phyloP scores from a whole-genome alignment of 2,329 filamentous ascomycete species.

The Leptographium wingfieldii region DNA sequence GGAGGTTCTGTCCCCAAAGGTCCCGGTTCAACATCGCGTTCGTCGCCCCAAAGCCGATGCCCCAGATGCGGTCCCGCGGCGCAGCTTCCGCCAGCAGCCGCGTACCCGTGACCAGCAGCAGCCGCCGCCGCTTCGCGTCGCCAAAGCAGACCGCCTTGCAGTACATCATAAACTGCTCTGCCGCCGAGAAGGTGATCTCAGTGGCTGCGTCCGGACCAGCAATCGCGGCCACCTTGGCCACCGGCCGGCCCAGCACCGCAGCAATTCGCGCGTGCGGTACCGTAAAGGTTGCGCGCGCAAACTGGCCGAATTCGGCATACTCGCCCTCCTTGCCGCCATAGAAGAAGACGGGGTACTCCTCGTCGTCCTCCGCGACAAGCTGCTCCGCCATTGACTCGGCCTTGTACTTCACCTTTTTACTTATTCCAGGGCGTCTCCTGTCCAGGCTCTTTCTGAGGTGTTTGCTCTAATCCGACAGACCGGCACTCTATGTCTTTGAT shows the following conservation, averaged over 20 bases:
- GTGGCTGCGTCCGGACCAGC: not conserved
- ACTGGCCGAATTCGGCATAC: slow-evolving; percentile 24
- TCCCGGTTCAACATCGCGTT: slow-evolving; percentile 33
- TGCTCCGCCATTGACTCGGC: not conserved
- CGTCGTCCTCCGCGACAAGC: slow-evolving; percentile 1
- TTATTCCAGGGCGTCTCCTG: no score
- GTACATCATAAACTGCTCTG: slow-evolving; percentile 30
- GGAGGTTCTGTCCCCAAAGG: slow-evolving; percentile 50
- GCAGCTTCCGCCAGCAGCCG: slow-evolving; percentile 50
- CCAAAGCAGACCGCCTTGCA: slow-evolving; percentile 25
- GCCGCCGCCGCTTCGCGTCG: slow-evolving; percentile 27
- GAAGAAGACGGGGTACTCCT: slow-evolving; percentile 17
- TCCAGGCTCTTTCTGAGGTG: not conserved
- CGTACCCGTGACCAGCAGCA: slow-evolving; percentile 45
- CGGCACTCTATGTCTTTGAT: no score
- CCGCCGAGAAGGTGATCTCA: slow-evolving; percentile 20
- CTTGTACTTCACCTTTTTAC: no score
- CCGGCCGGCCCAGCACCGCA: slow-evolving; percentile 14
- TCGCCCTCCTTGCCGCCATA: slow-evolving; percentile 15
- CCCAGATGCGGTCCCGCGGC: slow-evolving; percentile 52
- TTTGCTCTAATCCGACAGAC: not conserved
- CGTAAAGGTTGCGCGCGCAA: slow-evolving; percentile 18
- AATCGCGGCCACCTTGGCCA: slow-evolving; percentile 5
- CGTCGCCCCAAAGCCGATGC: slow-evolving; percentile 44
- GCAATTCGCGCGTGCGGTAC: slow-evolving; percentile 18